These are phyloP conservation scores for Phytopythium montanum DNA, from an alignment of 352 stramenopile genomes.

Conservation along the genomic window DNA sequence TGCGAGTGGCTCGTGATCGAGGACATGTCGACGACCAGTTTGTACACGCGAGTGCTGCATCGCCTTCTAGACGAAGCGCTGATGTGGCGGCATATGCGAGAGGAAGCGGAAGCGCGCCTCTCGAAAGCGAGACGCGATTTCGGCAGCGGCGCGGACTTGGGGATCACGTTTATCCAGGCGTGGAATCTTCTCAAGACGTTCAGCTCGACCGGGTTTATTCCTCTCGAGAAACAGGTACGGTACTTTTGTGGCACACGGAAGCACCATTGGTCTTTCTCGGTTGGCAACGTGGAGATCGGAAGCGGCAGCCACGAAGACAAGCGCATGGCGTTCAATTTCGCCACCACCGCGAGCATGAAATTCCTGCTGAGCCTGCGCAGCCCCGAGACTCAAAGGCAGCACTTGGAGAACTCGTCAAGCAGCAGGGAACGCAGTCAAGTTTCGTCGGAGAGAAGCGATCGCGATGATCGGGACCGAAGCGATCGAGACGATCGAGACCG, in stretches of 20 bases:
- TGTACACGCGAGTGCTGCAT: conserved; percentile 51
- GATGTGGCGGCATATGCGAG: conserved; percentile 44
- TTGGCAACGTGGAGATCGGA: conserved; percentile 66
- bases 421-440: background rate
- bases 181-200: conserved; percentile 51
- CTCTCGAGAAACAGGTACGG: conserved; percentile 34
- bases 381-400: background rate
- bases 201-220: conserved; percentile 20
- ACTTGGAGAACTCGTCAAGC: background rate
- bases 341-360: conserved; percentile 30
- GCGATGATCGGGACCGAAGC: too few relatives aligned
- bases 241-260: conserved; percentile 45
- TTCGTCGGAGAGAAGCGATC: background rate
- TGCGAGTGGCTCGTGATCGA: conserved; percentile 50
- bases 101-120: conserved; percentile 32
- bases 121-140: conserved; percentile 12
- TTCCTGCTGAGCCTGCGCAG: conserved; percentile 31
- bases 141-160: conserved; percentile 19
- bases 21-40: conserved; percentile 29
- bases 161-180: conserved; percentile 41
- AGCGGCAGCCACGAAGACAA: conserved; percentile 60
- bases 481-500: background rate
- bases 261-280: conserved; percentile 60
- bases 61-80: conserved; percentile 32
- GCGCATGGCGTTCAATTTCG: conserved; percentile 41